These are phyloP conservation scores for Oxyria digyna DNA, from an alignment of 148 eudicot genomes.

Conservation along the genomic window DNA sequence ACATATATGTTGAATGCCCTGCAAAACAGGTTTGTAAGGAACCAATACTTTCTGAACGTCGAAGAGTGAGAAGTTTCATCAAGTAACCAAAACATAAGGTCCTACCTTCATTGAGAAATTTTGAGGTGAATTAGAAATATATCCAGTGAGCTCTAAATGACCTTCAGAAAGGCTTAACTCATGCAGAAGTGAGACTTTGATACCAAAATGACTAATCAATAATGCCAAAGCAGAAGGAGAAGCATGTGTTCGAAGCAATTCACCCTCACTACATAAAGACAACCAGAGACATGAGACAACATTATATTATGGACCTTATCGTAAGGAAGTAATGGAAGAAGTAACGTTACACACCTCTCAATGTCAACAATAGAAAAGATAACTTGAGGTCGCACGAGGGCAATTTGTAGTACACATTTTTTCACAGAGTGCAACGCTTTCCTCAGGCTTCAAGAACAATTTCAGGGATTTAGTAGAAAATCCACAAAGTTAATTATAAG, in stretches of 20 bases:
- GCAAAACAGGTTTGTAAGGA: conserved; percentile 26
- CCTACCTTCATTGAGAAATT: conserved; percentile 46
- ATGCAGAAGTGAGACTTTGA: conserved; percentile 37
- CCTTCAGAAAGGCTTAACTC: conserved; percentile 56
- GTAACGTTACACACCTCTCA: conserved; percentile 44
- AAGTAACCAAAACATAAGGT: background rate
- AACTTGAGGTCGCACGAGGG: conserved; percentile 57
- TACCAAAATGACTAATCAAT: conserved; percentile 49
- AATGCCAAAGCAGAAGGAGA: conserved; percentile 55
- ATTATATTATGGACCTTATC: background rate
- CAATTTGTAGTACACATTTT: conserved; percentile 49
- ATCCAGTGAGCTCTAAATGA: conserved; percentile 54
- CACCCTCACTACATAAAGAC: conserved; percentile 51
- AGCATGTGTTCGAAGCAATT: conserved; percentile 45
- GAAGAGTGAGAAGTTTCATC: background rate
- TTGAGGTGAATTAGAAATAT: conserved; percentile 51
- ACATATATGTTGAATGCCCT: conserved; percentile 90
- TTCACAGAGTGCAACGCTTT: conserved; percentile 64
- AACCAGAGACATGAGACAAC: background rate
- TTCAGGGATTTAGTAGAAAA: background rate
- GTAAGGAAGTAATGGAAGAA: background rate
- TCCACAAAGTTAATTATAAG: conserved; percentile 1
- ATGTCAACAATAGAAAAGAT: conserved; percentile 57
- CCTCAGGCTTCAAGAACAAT: conserved; percentile 42
- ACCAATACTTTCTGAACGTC: conserved; percentile 1